phyloP scores from a whole-genome alignment of 2,329 filamentous ascomycete genomes.

The Orbilia blumenaviensis region DNA sequence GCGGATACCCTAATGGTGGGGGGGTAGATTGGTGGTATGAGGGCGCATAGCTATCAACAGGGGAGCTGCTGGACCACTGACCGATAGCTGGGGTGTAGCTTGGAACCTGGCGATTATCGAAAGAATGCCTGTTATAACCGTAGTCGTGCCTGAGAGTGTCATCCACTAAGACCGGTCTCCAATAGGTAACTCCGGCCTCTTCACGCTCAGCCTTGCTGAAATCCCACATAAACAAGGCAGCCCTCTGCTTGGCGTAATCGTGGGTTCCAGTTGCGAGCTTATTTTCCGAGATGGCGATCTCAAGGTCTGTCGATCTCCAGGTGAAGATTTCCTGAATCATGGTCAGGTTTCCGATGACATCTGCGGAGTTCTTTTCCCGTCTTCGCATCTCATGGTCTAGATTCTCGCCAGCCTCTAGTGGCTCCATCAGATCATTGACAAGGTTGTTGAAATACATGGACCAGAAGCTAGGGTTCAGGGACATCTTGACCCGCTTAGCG shows the following conservation, averaged over 20 bases:
- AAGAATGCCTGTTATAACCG: conserved; percentile 43
- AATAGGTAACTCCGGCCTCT: conserved; percentile 49
- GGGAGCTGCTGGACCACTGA: conserved; percentile 51
- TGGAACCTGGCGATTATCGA: conserved; percentile 47
- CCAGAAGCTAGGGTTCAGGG: conserved; percentile 49
- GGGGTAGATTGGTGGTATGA: conserved; percentile 52
- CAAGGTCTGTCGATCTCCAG: conserved; percentile 51
- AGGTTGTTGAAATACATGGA: conserved; percentile 52
- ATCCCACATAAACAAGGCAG: conserved; percentile 58
- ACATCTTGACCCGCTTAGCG: conserved; percentile 51
- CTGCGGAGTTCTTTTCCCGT: conserved; percentile 55
- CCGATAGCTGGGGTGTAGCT: conserved; percentile 52
- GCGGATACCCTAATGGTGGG: conserved; percentile 46
- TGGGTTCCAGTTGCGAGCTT: conserved; percentile 22
- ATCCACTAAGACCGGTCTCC: conserved; percentile 48
- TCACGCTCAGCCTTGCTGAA: conserved; percentile 56
- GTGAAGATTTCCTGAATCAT: conserved; percentile 58
- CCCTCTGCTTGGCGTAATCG: conserved; percentile 53
- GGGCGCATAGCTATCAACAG: conserved; percentile 48
- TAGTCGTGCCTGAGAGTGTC: conserved; percentile 42
- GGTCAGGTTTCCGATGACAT: conserved; percentile 56
- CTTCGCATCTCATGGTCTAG: conserved; percentile 53
- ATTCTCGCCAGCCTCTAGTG: conserved; percentile 34
- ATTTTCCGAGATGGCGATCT: conserved; percentile 46
- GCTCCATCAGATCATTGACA: conserved; percentile 39